phyloP scores from a whole-genome alignment of 441 rosid genomes.

The Melastoma candidum region DNA sequence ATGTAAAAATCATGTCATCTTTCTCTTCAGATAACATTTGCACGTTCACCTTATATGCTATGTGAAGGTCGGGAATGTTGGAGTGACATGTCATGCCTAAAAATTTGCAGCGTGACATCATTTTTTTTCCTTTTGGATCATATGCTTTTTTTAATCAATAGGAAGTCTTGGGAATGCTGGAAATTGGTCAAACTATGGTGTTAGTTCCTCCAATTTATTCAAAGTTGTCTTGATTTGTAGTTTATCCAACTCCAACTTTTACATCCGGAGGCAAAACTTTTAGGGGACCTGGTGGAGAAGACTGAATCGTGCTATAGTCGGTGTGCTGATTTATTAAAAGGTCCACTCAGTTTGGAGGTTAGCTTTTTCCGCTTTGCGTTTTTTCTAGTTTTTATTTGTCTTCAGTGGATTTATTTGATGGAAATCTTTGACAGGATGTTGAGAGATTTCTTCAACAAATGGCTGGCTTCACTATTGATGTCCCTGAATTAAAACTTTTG shows the following conservation, averaged over 20 bases:
- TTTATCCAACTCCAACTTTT: constrained; percentile 62
- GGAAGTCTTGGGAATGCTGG: too few species aligned
- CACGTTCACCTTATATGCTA: too few species aligned
- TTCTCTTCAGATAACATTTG: too few species aligned
- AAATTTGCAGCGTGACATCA: too few species aligned
- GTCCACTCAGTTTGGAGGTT: constrained; percentile 53
- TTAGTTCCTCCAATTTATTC: too few species aligned
- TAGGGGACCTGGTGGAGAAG: constrained; percentile 40
- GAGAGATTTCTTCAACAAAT: constrained; percentile 55
- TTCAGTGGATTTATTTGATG: neutral
- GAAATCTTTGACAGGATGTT: constrained; percentile 39
- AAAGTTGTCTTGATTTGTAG: constrained; percentile 19
- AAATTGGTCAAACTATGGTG: too few species aligned
- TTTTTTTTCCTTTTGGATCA: too few species aligned
- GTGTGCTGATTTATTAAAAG: constrained; percentile 44
- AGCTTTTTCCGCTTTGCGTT: constrained; percentile 8
- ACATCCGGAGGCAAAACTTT: constrained; percentile 48
- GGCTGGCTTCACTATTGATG: constrained; percentile 33
- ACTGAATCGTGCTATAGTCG: constrained; percentile 53
- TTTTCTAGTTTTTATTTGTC: constrained; percentile 10
- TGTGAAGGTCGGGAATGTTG: too few species aligned
- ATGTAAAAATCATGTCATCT: too few species aligned
- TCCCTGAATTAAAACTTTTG: constrained; percentile 67
- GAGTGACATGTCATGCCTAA: too few species aligned
- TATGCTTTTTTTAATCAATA: too few species aligned